A percentile compares a stretch with the other conserved stretches of the same genome.
phyloP scores from a whole-genome alignment of 306 rosid species.

The Lithocarpus polystachyus region DNA sequence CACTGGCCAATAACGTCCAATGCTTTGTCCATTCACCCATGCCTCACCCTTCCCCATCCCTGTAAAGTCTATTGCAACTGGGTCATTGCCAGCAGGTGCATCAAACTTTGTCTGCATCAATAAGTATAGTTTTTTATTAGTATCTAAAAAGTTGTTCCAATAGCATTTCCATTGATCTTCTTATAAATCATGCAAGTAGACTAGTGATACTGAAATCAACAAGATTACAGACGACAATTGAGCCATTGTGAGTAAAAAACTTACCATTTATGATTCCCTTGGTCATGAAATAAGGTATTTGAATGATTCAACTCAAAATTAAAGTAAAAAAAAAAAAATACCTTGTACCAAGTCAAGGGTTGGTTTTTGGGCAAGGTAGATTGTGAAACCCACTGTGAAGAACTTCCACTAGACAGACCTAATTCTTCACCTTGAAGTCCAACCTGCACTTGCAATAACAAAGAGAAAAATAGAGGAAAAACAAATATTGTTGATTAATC shows the following conservation, averaged over 20 bases:
- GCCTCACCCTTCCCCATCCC: constrained; percentile 97
- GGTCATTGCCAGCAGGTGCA: constrained; percentile 65
- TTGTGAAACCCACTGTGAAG: constrained; percentile 65
- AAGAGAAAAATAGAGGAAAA: neutral
- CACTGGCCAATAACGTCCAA: constrained; percentile 91
- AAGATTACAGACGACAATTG: neutral
- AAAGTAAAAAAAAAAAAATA: constrained; percentile 20
- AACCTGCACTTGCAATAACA: constrained; percentile 46
- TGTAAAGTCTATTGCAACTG: constrained; percentile 83
- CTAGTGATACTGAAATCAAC: neutral
- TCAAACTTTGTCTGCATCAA: constrained; percentile 59
- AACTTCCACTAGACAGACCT: constrained; percentile 56
- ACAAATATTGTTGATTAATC: constrained; percentile 12
- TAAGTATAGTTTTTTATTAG: constrained; percentile 25
- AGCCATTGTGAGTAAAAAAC: neutral
- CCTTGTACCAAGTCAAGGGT: constrained; percentile 97
- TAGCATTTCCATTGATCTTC: neutral
- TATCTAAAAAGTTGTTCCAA: constrained; percentile 8
- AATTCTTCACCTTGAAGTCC: constrained; percentile 80
- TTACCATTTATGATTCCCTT: neutral
- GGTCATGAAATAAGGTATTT: neutral
- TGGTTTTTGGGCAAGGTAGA: constrained; percentile 66
- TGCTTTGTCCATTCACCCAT: constrained; percentile 97
- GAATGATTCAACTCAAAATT: neutral
- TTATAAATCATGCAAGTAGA: neutral